phyloP scores from a whole-genome alignment of 2,329 filamentous ascomycete species.

The Paramyrothecium sp. region DNA sequence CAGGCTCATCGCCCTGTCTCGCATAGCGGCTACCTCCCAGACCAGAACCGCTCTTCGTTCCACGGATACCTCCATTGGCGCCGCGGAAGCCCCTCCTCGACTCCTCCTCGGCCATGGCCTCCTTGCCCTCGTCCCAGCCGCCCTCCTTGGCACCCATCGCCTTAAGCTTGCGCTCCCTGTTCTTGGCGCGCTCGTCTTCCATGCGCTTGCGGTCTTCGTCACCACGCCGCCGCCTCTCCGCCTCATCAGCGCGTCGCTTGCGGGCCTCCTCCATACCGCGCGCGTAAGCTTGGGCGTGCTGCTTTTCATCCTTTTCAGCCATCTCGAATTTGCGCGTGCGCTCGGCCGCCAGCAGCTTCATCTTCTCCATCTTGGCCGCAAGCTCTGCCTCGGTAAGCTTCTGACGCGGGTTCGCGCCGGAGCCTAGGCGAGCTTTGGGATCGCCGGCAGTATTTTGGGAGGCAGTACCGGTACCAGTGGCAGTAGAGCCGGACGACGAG shows the following conservation, averaged over 20 bases:
- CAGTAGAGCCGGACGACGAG: no score
- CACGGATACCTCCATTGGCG: constrained; percentile 38
- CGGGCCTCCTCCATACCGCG: constrained; percentile 55
- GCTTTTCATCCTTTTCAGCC: constrained; percentile 54
- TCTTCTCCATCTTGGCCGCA: constrained; percentile 58
- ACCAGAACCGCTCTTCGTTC: constrained; percentile 31
- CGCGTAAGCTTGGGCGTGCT: constrained; percentile 53
- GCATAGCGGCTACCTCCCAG: constrained; percentile 43
- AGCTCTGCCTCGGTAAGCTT: constrained; percentile 61
- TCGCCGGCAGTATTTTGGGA: constrained; percentile 30
- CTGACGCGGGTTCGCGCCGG: constrained; percentile 57
- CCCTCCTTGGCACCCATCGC: constrained; percentile 54
- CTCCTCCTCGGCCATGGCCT: constrained; percentile 39
- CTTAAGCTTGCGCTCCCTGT: constrained; percentile 59
- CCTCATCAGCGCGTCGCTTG: constrained; percentile 49
- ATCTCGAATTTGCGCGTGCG: constrained; percentile 59
- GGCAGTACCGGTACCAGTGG: neutral
- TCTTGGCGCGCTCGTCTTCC: constrained; percentile 60
- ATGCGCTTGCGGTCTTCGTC: constrained; percentile 51
- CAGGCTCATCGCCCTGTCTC: constrained; percentile 27
- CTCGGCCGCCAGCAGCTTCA: constrained; percentile 57
- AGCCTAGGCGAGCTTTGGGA: constrained; percentile 43
- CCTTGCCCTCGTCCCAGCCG: constrained; percentile 61
- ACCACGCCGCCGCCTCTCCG: constrained; percentile 47
- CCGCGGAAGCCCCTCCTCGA: constrained; percentile 38